Conservation (phyloP, 2,329 filamentous ascomycete genomes). For the Ceratocystiopsis sp. region DNA sequence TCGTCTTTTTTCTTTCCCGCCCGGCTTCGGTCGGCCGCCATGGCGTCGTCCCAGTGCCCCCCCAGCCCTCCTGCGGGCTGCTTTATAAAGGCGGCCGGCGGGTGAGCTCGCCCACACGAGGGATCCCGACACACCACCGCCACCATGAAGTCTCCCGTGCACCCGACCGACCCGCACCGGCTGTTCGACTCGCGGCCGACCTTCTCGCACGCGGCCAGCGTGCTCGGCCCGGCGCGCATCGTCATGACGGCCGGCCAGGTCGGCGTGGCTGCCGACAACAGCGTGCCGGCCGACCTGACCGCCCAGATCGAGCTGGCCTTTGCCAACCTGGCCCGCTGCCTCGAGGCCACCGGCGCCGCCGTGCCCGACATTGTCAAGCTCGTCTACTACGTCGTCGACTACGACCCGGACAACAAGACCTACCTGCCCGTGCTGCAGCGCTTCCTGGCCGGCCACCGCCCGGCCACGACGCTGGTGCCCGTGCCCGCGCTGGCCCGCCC, state of each 20-base stretch:
- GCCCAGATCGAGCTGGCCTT: conserved; percentile 3
- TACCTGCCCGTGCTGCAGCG: conserved; percentile 1
- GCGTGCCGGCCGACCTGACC: neutral
- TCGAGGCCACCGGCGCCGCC: conserved; percentile 3
- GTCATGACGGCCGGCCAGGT: conserved; percentile 5
- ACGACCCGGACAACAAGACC: conserved; percentile 2
- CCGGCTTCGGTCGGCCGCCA: too few relatives aligned
- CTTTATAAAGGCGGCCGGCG: too few relatives aligned
- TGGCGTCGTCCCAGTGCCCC: too few relatives aligned
- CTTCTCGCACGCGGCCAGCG: too few relatives aligned
- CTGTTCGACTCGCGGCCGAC: too few relatives aligned
- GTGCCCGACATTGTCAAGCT: conserved; percentile 7
- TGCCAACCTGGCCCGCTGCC: neutral
- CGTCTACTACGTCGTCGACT: conserved; percentile 8
- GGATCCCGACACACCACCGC: too few relatives aligned
- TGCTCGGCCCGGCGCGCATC: too few relatives aligned
- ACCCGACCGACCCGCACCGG: too few relatives aligned
- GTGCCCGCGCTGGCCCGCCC: conserved; percentile 4
- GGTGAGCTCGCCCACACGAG: too few relatives aligned
- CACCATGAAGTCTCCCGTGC: too few relatives aligned
- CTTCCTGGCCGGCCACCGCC: conserved; percentile 4
- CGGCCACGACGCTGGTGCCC: conserved; percentile 5
- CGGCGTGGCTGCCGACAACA: conserved; percentile 1
- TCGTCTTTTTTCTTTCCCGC: too few relatives aligned
- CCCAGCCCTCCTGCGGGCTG: too few relatives aligned